A percentile compares a stretch with the other conserved stretches of the same genome.
These are phyloP conservation scores for Pythium monospermum DNA, from an alignment of 352 stramenopile species.

Conservation along the genomic window DNA sequence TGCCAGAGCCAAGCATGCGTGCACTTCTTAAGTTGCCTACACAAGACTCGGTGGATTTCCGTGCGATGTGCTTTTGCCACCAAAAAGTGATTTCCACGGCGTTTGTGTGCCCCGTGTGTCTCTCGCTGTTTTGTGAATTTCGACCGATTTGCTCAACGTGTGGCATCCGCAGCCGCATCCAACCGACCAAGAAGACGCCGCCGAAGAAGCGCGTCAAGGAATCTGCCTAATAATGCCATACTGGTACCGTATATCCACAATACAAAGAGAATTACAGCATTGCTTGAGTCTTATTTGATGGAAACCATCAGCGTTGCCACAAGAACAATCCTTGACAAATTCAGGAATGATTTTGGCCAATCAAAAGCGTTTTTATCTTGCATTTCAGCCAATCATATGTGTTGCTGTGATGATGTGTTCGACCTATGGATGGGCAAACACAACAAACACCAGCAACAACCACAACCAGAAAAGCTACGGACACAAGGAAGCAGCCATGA, in stretches of 20 bases:
- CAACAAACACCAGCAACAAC: not conserved
- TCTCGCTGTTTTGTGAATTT: constrained; percentile 87
- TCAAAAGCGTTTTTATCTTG: not conserved
- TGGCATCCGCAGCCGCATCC: constrained; percentile 78
- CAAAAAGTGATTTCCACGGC: constrained; percentile 77
- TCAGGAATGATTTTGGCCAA: constrained; percentile 14
- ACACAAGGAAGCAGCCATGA: constrained; percentile 18
- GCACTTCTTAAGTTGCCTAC: constrained; percentile 78
- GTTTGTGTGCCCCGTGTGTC: constrained; percentile 83
- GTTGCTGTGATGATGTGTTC: constrained; percentile 23
- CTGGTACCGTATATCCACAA: constrained; percentile 1
- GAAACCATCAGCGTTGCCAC: constrained; percentile 6
- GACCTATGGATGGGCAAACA: constrained; percentile 24
- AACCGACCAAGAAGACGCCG: constrained; percentile 57
- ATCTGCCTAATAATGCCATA: constrained; percentile 13
- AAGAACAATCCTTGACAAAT: constrained; percentile 22
- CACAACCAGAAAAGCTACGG: constrained; percentile 6
- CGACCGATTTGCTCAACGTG: constrained; percentile 85
- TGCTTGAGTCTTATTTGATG: not conserved
- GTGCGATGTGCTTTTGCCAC: constrained; percentile 88
- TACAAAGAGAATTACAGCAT: constrained; percentile 9
- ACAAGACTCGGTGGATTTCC: constrained; percentile 85
- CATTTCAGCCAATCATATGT: constrained; percentile 22
- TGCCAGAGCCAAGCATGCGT: constrained; percentile 73
- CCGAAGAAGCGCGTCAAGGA: constrained; percentile 38